phyloP scores from a whole-genome alignment of 1,139 yeast genomes.

The Yamadazyma membranifaciens region DNA sequence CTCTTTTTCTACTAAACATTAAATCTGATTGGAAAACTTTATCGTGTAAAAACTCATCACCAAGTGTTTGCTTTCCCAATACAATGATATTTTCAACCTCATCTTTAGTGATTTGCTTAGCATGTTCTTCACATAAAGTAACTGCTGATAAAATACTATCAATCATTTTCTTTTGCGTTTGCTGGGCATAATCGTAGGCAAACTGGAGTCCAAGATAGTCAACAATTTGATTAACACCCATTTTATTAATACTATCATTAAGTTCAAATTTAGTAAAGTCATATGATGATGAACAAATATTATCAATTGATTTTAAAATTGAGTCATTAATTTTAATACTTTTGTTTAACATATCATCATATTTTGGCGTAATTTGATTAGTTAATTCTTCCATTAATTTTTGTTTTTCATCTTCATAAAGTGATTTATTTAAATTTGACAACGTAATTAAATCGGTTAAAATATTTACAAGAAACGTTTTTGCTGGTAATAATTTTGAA shows the following conservation, averaged over 20 bases:
- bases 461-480: slow-evolving; percentile 72
- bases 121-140: slow-evolving; percentile 60
- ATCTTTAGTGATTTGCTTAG: slow-evolving; percentile 56
- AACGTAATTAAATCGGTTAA: slow-evolving; percentile 63
- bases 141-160: slow-evolving; percentile 66
- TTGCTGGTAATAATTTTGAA: slow-evolving; percentile 90
- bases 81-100: slow-evolving; percentile 62
- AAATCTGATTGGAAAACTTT: slow-evolving; percentile 72
- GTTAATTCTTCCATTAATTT: slow-evolving; percentile 48
- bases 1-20: slow-evolving; percentile 80
- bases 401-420: slow-evolving; percentile 49
- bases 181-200: slow-evolving; percentile 67
- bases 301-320: slow-evolving; percentile 64
- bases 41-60: slow-evolving; percentile 59
- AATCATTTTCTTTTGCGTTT: slow-evolving; percentile 68
- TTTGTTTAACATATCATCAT: slow-evolving; percentile 51
- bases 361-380: slow-evolving; percentile 57
- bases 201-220: slow-evolving; percentile 62
- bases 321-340: slow-evolving; percentile 57
- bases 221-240: slow-evolving; percentile 58
- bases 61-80: slow-evolving; percentile 59
- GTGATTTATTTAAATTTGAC: slow-evolving; percentile 57
- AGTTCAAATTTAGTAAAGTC: slow-evolving; percentile 58
- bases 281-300: slow-evolving; percentile 57
- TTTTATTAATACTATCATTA: slow-evolving; percentile 48